Evolutionary conservation across 345 rosid genomes (phyloP).

Genomic region (Lumnitzera littorea): DNA sequence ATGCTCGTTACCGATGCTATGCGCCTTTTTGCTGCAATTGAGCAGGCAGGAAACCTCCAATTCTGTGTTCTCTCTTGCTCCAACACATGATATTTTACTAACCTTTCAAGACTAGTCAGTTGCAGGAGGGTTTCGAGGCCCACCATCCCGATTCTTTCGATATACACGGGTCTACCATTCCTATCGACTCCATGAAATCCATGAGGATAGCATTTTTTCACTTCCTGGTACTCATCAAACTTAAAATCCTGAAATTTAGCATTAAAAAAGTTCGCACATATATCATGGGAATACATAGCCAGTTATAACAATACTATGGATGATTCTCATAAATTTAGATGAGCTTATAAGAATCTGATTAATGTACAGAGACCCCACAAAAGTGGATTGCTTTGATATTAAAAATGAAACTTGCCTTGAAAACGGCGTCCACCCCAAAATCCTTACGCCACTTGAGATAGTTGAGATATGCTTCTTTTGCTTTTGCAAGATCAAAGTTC

Average conservation of each 20-base stretch:
- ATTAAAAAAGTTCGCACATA: not conserved
- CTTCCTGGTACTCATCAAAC: slow-evolving; percentile 33
- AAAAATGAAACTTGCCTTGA: slow-evolving; percentile 22
- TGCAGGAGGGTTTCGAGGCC: slow-evolving; percentile 37
- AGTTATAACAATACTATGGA: no score
- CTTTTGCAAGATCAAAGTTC: slow-evolving; percentile 41
- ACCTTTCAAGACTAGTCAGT: slow-evolving; percentile 37
- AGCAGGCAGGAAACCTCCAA: slow-evolving; percentile 46
- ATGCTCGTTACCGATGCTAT: slow-evolving; percentile 48
- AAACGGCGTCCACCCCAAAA: slow-evolving; percentile 34
- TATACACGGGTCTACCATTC: slow-evolving; percentile 48
- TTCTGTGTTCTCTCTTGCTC: slow-evolving; percentile 52
- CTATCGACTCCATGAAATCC: slow-evolving; percentile 63
- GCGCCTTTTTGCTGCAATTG: slow-evolving; percentile 52
- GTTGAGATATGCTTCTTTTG: slow-evolving; percentile 39
- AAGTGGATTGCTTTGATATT: not conserved
- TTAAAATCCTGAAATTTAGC: slow-evolving; percentile 37
- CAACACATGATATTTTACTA: slow-evolving; percentile 43
- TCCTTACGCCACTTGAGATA: slow-evolving; percentile 49
- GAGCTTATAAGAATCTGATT: not conserved
- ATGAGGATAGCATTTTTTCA: slow-evolving; percentile 52
- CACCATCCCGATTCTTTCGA: slow-evolving; percentile 52
- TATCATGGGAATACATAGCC: not conserved
- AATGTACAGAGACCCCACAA: not conserved
- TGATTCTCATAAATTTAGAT: no score